A percentile compares a stretch with the other conserved stretches of the same genome.
Conservation (phyloP, 2,329 filamentous ascomycete genomes). For the Fusarium tjaetaba region DNA sequence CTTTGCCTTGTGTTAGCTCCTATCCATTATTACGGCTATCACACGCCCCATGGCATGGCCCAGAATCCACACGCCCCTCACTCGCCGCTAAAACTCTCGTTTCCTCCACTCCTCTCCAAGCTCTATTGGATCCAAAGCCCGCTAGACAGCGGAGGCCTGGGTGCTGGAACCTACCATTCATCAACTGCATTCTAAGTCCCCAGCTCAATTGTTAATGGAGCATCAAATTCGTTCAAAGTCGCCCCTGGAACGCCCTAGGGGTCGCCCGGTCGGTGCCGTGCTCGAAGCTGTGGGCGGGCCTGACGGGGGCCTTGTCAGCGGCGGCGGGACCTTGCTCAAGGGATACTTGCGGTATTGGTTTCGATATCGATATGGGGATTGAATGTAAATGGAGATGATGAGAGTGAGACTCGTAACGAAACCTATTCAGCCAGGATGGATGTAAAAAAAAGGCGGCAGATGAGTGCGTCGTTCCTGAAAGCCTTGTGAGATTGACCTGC, state of each 20-base stretch:
- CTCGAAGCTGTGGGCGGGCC: constrained; percentile 4
- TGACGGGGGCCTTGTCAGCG: constrained; percentile 17
- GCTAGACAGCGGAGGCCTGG: constrained; percentile 28
- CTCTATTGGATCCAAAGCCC: constrained; percentile 24
- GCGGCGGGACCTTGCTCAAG: constrained; percentile 12
- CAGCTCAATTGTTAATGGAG: constrained; percentile 19
- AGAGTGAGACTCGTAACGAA: not conserved
- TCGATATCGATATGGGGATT: constrained; percentile 7
- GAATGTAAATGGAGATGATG: constrained; percentile 5
- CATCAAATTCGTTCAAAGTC: constrained; percentile 21
- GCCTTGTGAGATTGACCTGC: constrained; percentile 1
- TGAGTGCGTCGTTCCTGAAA: constrained; percentile 11
- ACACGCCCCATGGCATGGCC: not conserved
- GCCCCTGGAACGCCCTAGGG: constrained; percentile 31
- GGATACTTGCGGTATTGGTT: constrained; percentile 18
- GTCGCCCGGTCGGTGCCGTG: constrained; percentile 25
- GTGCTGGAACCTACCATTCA: constrained; percentile 38
- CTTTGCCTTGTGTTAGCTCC: constrained; percentile 32
- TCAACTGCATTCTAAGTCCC: constrained; percentile 26
- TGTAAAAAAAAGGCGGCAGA: not conserved
- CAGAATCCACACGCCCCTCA: constrained; percentile 14
- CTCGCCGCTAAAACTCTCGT: constrained; percentile 28
- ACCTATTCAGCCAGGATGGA: not conserved
- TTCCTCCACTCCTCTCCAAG: constrained; percentile 33
- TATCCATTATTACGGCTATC: constrained; percentile 1